A percentile compares a stretch with the other conserved stretches of the same genome.
Evolutionary conservation across 2,329 filamentous ascomycete genomes (phyloP).

Genomic region (Allantophomopsis lycopodina): DNA sequence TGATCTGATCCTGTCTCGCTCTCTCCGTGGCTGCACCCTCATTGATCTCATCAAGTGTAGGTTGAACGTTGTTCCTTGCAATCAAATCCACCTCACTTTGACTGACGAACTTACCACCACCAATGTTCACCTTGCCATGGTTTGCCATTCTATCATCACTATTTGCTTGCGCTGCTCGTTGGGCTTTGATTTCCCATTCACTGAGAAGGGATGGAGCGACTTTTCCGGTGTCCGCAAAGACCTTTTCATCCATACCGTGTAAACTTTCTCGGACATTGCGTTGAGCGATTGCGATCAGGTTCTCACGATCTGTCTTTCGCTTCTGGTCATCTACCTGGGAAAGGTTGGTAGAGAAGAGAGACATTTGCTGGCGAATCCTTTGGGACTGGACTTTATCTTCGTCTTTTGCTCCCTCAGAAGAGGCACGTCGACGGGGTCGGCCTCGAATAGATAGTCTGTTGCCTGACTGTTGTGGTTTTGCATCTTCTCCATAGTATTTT

Average conservation of each 20-base stretch:
- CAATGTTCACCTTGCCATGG: constrained; percentile 52
- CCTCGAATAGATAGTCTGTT: constrained; percentile 36
- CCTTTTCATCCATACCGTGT: constrained; percentile 67
- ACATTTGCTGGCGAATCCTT: constrained; percentile 68
- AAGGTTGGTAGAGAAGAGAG: constrained; percentile 54
- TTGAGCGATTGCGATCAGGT: constrained; percentile 65
- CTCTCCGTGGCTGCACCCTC: constrained; percentile 62
- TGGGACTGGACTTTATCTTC: constrained; percentile 50
- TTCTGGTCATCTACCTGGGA: constrained; percentile 61
- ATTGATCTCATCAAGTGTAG: constrained; percentile 73
- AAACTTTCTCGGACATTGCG: constrained; percentile 73
- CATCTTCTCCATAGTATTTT: constrained; percentile 57
- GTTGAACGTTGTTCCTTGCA: constrained; percentile 64
- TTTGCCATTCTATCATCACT: constrained; percentile 44
- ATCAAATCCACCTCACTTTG: constrained; percentile 68
- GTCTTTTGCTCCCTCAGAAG: constrained; percentile 45
- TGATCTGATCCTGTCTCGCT: constrained; percentile 48
- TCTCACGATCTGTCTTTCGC: constrained; percentile 59
- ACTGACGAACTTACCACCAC: constrained; percentile 69
- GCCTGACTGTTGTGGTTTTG: constrained; percentile 24
- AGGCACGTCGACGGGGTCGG: constrained; percentile 47
- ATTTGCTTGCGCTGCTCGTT: constrained; percentile 52
- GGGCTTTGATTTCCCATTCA: constrained; percentile 70
- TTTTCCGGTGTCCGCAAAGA: constrained; percentile 65
- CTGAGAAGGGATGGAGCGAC: constrained; percentile 53